phyloP scores from a whole-genome alignment of 192 early-diverging fungal species.

The Mortierella alpina region DNA sequence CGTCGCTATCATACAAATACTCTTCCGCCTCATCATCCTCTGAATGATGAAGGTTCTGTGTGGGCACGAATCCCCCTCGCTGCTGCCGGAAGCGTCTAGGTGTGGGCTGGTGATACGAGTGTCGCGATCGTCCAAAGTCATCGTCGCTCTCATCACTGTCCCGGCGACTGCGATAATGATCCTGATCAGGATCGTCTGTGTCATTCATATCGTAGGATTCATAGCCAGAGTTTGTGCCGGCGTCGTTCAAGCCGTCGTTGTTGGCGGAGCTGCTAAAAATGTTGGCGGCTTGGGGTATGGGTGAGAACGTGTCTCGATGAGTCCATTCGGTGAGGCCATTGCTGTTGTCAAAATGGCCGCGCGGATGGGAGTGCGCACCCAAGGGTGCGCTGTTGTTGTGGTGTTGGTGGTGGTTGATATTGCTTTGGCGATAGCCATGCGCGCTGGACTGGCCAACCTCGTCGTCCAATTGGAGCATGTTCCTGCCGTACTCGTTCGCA shows the following conservation, averaged over 20 bases:
- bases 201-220: constrained; percentile 17
- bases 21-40: constrained; percentile 41
- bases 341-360: background rate
- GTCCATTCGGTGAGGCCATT: too few relatives aligned
- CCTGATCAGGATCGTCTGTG: constrained; percentile 15
- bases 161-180: constrained; percentile 29
- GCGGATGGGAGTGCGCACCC: background rate
- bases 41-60: background rate
- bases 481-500: constrained; percentile 56
- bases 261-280: background rate
- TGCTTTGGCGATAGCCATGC: background rate
- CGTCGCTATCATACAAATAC: constrained; percentile 49
- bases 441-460: constrained; percentile 1
- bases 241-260: background rate
- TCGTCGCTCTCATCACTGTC: constrained; percentile 1
- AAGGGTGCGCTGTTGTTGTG: constrained; percentile 1
- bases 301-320: background rate
- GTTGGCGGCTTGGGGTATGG: background rate
- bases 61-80: background rate
- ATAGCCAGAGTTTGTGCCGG: background rate
- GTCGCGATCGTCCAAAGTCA: background rate
- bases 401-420: background rate
- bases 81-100: constrained; percentile 36
- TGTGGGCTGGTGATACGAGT: constrained; percentile 9
- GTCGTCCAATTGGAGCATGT: constrained; percentile 56